phyloP scores from a whole-genome alignment of 192 early-diverging fungal species.

The Coemansia furcata region DNA sequence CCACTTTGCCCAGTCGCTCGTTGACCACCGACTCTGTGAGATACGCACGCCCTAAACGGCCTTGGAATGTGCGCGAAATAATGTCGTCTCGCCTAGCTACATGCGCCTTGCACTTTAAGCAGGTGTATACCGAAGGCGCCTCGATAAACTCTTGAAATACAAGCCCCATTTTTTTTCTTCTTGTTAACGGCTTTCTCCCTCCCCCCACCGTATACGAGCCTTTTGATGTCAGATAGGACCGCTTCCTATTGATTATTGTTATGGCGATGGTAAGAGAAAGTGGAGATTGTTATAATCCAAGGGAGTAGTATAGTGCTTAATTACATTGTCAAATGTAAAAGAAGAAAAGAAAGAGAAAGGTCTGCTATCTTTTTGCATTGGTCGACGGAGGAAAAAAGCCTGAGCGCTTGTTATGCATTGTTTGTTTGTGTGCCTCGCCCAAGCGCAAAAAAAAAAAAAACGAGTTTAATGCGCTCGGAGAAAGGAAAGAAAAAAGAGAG shows the following conservation, averaged over 20 bases:
- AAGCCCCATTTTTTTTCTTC: conserved; percentile 28
- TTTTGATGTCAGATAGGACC: not conserved
- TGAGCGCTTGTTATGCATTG: not conserved
- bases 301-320: not conserved
- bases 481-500: not conserved
- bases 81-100: conserved; percentile 31
- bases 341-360: not conserved
- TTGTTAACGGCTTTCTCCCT: too few relatives aligned
- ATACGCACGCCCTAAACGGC: conserved; percentile 39
- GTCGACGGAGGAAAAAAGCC: too few relatives aligned
- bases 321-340: not conserved
- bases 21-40: conserved; percentile 45
- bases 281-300: not conserved
- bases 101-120: conserved; percentile 33
- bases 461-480: not conserved
- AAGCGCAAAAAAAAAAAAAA: too few relatives aligned
- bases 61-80: conserved; percentile 46
- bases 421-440: not conserved
- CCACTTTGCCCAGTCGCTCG: conserved; percentile 26
- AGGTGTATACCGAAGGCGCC: conserved; percentile 31
- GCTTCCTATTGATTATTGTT: not conserved
- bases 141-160: conserved; percentile 43
- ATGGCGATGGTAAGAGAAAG: not conserved
- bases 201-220: too few relatives aligned
- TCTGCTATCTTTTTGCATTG: not conserved